Evolutionary conservation across 1,139 yeast genomes (phyloP).

Genomic region (Candida pseudocylindracea): DNA sequence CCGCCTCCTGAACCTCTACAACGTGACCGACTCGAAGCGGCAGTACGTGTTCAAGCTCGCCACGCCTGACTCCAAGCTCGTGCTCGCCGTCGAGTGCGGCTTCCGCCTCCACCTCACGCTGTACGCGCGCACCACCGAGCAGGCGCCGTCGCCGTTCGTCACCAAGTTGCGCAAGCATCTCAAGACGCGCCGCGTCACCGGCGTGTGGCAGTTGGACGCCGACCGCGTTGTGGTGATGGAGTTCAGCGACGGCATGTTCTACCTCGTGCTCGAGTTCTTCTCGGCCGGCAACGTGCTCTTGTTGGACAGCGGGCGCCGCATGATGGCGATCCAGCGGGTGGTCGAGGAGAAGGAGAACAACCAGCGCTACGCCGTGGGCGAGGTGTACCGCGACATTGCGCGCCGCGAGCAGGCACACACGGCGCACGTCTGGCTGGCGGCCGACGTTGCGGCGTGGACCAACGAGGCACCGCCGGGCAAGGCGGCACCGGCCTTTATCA

Average conservation of each 20-base stretch:
- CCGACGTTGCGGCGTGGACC: background rate
- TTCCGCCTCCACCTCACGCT: constrained; percentile 61
- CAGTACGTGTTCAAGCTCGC: constrained; percentile 69
- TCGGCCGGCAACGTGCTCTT: constrained; percentile 84
- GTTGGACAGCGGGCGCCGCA: constrained; percentile 44
- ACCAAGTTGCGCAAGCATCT: constrained; percentile 72
- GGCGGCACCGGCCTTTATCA: constrained; percentile 6
- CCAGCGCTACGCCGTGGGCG: constrained; percentile 50
- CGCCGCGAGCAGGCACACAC: too few relatives aligned
- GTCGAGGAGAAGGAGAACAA: constrained; percentile 52
- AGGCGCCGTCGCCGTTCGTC: constrained; percentile 69
- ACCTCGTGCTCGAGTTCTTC: constrained; percentile 73
- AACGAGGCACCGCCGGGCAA: too few relatives aligned
- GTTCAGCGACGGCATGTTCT: constrained; percentile 61
- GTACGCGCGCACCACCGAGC: constrained; percentile 60
- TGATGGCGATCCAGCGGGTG: constrained; percentile 53
- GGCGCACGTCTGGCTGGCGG: background rate
- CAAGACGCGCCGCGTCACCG: constrained; percentile 56
- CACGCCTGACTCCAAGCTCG: constrained; percentile 61
- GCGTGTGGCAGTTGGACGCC: constrained; percentile 47
- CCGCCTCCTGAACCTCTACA: constrained; percentile 71
- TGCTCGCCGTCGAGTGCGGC: constrained; percentile 69
- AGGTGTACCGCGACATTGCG: constrained; percentile 14
- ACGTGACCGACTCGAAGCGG: constrained; percentile 46
- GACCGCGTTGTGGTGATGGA: constrained; percentile 67